Conservation (phyloP, 1,139 yeast species). For the Candida buenavistaensis region DNA sequence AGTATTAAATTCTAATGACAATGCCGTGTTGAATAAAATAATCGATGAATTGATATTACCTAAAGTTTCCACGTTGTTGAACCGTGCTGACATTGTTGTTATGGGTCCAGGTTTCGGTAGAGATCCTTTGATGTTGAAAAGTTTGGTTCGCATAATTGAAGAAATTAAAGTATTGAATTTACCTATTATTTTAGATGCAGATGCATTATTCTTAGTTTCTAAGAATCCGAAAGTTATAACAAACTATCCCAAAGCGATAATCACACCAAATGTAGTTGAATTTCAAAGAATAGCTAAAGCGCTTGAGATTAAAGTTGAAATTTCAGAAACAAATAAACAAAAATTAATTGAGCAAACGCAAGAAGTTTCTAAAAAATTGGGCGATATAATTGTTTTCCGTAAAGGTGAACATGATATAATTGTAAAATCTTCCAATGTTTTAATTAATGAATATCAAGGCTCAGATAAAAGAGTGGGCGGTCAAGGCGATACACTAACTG, state of each 20-base stretch:
- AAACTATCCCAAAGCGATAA: slow-evolving; percentile 54
- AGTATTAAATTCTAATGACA: slow-evolving; percentile 16
- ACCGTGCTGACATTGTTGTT: slow-evolving; percentile 75
- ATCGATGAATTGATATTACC: slow-evolving; percentile 51
- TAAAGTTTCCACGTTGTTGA: slow-evolving; percentile 53
- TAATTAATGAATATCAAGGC: slow-evolving; percentile 53
- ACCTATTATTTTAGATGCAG: slow-evolving; percentile 88
- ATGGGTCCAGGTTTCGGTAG: slow-evolving; percentile 96
- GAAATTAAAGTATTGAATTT: slow-evolving; percentile 51
- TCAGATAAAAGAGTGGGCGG: slow-evolving; percentile 53
- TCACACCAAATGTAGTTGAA: slow-evolving; percentile 91
- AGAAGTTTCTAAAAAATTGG: slow-evolving; percentile 54
- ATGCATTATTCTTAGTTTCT: slow-evolving; percentile 68
- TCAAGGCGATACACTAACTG: slow-evolving; percentile 50
- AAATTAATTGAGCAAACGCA: slow-evolving; percentile 31
- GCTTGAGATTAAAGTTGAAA: slow-evolving; percentile 32
- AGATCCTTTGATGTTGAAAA: slow-evolving; percentile 64
- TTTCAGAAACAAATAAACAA: slow-evolving; percentile 25
- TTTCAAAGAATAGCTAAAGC: slow-evolving; percentile 61
- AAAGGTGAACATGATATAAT: slow-evolving; percentile 73
- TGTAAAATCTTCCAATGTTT: slow-evolving; percentile 38
- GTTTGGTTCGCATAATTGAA: slow-evolving; percentile 57
- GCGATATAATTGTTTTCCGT: slow-evolving; percentile 65
- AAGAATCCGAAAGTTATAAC: slow-evolving; percentile 53
- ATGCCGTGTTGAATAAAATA: slow-evolving; percentile 26